Evolutionary conservation across 148 eudicot genomes (phyloP).

Genomic region (Talinum fruticosum): DNA sequence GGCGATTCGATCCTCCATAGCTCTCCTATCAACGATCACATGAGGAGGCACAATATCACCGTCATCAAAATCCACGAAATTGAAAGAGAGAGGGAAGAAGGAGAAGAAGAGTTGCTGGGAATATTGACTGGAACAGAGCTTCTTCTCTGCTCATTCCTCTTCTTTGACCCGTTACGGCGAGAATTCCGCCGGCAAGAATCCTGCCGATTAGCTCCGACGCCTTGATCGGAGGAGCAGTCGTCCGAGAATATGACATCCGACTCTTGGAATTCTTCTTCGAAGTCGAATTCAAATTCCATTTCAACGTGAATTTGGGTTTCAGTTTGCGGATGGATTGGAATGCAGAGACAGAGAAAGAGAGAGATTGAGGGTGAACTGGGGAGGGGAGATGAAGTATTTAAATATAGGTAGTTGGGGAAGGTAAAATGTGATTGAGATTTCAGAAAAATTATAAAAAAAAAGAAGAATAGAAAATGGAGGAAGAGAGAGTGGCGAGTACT

Average conservation of each 20-base stretch:
- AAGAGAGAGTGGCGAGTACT: too few relatives aligned
- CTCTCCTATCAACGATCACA: conserved; percentile 8
- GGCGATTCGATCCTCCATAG: neutral
- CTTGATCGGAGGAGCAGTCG: neutral
- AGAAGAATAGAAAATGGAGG: too few relatives aligned
- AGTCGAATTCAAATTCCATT: neutral
- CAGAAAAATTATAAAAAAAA: too few relatives aligned
- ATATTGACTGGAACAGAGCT: neutral
- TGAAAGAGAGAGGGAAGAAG: neutral
- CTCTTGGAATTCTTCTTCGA: conserved; percentile 15
- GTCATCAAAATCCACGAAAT: neutral
- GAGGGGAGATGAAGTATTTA: neutral
- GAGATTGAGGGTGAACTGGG: neutral
- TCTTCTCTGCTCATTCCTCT: neutral
- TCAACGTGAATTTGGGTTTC: neutral
- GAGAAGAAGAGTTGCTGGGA: neutral
- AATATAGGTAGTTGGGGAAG: neutral
- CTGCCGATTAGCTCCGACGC: neutral
- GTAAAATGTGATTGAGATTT: neutral
- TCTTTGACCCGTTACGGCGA: neutral
- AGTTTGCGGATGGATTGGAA: neutral
- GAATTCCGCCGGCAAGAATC: neutral
- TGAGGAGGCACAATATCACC: conserved; percentile 12
- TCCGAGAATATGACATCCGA: conserved; percentile 17
- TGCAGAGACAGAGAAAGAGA: neutral